Evolutionary conservation across 2,329 filamentous ascomycete genomes (phyloP), one percentile per base, ranked within the genome.

Genomic region (Phoma sp.): DNA sequence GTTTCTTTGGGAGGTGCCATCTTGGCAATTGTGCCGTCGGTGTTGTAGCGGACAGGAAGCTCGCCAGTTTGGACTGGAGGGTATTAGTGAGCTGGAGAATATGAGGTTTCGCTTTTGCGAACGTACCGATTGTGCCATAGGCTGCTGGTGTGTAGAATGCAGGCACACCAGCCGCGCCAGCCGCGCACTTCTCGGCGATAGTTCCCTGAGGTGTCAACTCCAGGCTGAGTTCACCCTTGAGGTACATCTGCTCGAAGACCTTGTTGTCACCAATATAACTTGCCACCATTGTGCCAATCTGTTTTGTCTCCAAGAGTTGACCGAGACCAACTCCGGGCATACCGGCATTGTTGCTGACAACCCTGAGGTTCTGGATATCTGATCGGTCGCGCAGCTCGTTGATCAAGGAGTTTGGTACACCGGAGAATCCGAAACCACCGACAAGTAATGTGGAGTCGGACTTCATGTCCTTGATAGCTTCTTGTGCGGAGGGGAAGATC

Each of bases 221-320:
- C 59, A 93, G 82, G 6, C 87, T 86, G 64, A 92, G 84, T 64
- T 90, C 79, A n/a, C 89, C 89, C 0, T 82, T 85, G 32, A 93
- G 73, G 63, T 93, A 93, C 73, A 89, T 88, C 64, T 84, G 83
- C 76, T 93, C 89, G 39, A 93, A 79, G 4, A 80, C 82, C 74
- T 91, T 93, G 75, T 93, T 93, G 59, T 88, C 86, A 7, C 90
- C 90, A 9, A 93, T 82, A 59, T 89, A 93, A 4, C 87, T 90
- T 22, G 90, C 80, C 56, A 92, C 86, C 71, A 93, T 84, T 53
- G 88, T 86, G 57, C 84, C 81, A 35, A 93, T 80, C 66, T 91
- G 89, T 10, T 89, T 88, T 0, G 86, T 84, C 49, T 86, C 82
- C 0, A 89, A 84, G 27, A 93, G 81, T 7, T 85, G 82, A 1